These are phyloP conservation scores for Aspergillus diversus DNA, from an alignment of 495 filamentous ascomycete species.

Conservation along the genomic window DNA sequence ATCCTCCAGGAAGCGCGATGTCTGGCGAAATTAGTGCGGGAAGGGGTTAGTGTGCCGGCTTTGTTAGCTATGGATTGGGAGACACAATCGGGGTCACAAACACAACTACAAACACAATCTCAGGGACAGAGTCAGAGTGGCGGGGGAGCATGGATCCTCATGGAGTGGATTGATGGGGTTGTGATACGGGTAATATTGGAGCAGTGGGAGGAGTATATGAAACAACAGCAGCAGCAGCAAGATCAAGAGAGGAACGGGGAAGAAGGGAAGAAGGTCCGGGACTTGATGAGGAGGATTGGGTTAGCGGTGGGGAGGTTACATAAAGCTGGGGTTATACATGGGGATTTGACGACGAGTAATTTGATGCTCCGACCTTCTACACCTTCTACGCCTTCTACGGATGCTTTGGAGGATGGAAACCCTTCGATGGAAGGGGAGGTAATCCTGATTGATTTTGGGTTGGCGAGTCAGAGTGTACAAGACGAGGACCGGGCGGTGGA, in stretches of 20 bases:
- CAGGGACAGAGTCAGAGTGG: conserved; percentile 41
- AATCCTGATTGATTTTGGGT: conserved; percentile 92
- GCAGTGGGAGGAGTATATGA: conserved; percentile 58
- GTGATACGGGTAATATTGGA: conserved; percentile 71
- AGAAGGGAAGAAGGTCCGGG: conserved; percentile 48
- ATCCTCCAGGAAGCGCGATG: conserved; percentile 87
- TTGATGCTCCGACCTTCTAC: conserved; percentile 69
- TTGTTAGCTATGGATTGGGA: conserved; percentile 77
- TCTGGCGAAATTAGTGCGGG: conserved; percentile 70
- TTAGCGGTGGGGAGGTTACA: conserved; percentile 78
- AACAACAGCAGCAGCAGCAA: conserved; percentile 15
- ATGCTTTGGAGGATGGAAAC: conserved; percentile 21
- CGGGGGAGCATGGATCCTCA: conserved; percentile 77
- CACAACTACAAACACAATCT: conserved; percentile 20
- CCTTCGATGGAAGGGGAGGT: conserved; percentile 67
- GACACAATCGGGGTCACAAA: conserved; percentile 18
- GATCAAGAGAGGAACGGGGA: conserved; percentile 2
- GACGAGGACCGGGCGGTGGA: conserved; percentile 97
- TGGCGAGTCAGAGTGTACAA: conserved; percentile 77
- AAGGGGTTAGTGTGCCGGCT: conserved; percentile 78
- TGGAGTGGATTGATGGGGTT: conserved; percentile 87
- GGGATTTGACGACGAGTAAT: conserved; percentile 97
- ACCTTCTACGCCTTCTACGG: not conserved
- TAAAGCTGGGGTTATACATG: conserved; percentile 81
- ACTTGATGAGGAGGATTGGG: conserved; percentile 74